phyloP scores from a whole-genome alignment of 352 stramenopile genomes.

The Globisporangium echinulatum region DNA sequence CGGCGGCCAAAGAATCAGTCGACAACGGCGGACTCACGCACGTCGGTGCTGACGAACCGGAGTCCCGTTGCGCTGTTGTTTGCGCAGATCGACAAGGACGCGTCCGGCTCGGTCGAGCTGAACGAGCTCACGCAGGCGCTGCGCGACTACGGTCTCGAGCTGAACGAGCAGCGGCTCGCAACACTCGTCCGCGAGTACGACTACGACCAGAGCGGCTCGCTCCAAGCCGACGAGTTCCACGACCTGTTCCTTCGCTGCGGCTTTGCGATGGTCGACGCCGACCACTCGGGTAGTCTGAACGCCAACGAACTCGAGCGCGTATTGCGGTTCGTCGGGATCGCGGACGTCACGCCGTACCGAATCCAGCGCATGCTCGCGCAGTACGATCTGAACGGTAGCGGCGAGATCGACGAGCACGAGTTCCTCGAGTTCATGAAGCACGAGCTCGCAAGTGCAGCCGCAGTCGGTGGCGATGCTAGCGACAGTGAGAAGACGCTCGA shows the following conservation, averaged over 20 bases:
- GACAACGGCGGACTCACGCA: background rate
- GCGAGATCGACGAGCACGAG: conserved; percentile 64
- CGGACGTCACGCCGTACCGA: conserved; percentile 26
- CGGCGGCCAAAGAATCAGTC: conserved; percentile 1
- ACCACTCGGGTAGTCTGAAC: conserved; percentile 50
- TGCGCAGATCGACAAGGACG: conserved; percentile 38
- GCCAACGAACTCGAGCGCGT: conserved; percentile 39
- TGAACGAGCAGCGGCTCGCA: conserved; percentile 26
- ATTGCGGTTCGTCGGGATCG: conserved; percentile 44
- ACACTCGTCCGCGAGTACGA: conserved; percentile 43
- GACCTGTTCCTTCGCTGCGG: conserved; percentile 53
- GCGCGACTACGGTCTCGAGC: conserved; percentile 23
- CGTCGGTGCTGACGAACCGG: background rate
- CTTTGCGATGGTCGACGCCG: conserved; percentile 51
- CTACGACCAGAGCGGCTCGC: conserved; percentile 35
- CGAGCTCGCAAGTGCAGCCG: conserved; percentile 15
- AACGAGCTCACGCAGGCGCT: conserved; percentile 29
- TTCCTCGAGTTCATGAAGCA: conserved; percentile 74
- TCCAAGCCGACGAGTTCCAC: conserved; percentile 43
- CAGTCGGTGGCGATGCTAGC: background rate
- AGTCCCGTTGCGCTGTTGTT: conserved; percentile 32
- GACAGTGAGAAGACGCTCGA: conserved; percentile 5
- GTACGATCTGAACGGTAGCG: conserved; percentile 67
- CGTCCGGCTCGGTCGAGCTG: conserved; percentile 37
- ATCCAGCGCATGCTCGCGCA: conserved; percentile 42